Evolutionary conservation across 371 early-diverging fungal species (phyloP).

Genomic region (Mucor piriformis): DNA sequence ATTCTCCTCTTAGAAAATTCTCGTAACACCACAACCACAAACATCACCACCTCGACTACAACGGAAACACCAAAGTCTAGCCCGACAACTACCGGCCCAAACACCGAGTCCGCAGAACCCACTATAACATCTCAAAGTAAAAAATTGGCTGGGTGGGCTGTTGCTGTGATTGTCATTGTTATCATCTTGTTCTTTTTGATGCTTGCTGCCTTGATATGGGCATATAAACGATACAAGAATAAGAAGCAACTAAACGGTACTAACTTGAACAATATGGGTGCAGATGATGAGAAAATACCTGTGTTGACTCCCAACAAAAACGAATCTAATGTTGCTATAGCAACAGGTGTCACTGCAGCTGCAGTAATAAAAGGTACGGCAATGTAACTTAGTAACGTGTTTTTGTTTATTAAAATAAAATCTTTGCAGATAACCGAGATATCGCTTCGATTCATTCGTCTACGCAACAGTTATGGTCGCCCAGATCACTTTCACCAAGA

Average conservation of each 20-base stretch:
- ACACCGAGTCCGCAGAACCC: background rate
- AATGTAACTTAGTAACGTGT: no score
- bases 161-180: constrained; percentile 46
- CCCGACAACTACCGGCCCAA: background rate
- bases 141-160: constrained; percentile 38
- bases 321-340: constrained; percentile 9
- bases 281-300: constrained; percentile 16
- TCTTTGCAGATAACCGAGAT: constrained; percentile 2
- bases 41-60: constrained; percentile 2
- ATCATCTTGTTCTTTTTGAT: constrained; percentile 32
- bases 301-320: constrained; percentile 11
- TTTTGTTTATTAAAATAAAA: no score
- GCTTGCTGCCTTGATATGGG: constrained; percentile 30
- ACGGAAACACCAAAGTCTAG: background rate
- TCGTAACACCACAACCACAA: constrained; percentile 27
- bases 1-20: constrained; percentile 33
- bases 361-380: background rate
- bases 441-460: constrained; percentile 32
- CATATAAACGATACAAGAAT: constrained; percentile 24
- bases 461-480: constrained; percentile 17
- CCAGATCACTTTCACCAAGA: constrained; percentile 18
- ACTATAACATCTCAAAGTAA: background rate
- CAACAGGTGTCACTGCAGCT: background rate
- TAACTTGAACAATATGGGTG: constrained; percentile 11
- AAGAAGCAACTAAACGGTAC: constrained; percentile 17